These are phyloP conservation scores for Endotrypanum monterogeii DNA, from an alignment of 208 protist species.

Conservation along the genomic window DNA sequence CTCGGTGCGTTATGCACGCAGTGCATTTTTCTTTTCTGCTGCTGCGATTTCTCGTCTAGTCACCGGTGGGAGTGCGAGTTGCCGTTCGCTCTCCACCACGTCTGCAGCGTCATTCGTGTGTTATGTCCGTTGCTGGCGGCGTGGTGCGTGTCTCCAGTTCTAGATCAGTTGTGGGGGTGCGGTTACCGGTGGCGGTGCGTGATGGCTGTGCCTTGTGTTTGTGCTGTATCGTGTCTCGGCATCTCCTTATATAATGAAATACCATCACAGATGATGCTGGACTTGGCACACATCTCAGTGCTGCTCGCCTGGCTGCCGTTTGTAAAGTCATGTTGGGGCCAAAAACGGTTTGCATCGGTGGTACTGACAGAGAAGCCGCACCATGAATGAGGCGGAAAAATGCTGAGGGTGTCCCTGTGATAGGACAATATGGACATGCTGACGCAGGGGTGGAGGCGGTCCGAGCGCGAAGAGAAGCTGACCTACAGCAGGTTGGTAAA, in stretches of 20 bases:
- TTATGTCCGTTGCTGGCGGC: conserved; percentile 56
- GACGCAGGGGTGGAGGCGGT: neutral
- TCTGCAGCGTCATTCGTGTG: conserved; percentile 53
- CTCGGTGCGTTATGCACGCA: conserved; percentile 53
- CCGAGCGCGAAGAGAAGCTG: too few relatives aligned
- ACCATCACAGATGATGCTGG: conserved; percentile 23
- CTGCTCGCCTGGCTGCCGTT: conserved; percentile 32
- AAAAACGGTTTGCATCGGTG: conserved; percentile 29
- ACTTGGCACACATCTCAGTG: conserved; percentile 20
- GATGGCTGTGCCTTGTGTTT: conserved; percentile 37
- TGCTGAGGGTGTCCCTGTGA: neutral
- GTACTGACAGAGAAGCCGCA: conserved; percentile 33
- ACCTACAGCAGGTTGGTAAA: neutral
- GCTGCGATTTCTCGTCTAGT: conserved; percentile 46
- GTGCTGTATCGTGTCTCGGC: conserved; percentile 24
- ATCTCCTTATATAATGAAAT: conserved; percentile 18
- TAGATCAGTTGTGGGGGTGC: conserved; percentile 44
- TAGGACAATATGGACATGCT: neutral
- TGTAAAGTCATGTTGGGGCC: conserved; percentile 37
- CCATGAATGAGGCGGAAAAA: conserved; percentile 25
- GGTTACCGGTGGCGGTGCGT: conserved; percentile 43
- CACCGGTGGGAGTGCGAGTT: conserved; percentile 64
- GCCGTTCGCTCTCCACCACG: conserved; percentile 71
- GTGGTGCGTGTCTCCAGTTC: conserved; percentile 58
- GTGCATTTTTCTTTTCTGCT: conserved; percentile 48